A percentile compares a stretch with the other conserved stretches of the same genome.
Conservation (phyloP, 306 rosid genomes). For the Hippophae tibetana region DNA sequence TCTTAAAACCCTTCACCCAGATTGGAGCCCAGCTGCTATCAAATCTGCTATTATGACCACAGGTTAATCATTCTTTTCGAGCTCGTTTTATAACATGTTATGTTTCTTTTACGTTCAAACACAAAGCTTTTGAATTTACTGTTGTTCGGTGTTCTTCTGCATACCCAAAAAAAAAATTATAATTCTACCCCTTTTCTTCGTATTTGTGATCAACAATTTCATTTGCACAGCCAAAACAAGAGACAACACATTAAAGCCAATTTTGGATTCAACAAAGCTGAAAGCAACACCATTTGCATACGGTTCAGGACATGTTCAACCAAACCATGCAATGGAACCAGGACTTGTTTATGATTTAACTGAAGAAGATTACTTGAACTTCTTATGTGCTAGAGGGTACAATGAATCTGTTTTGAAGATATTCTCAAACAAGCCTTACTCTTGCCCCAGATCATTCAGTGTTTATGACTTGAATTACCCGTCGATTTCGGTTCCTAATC, state of each 20-base stretch:
- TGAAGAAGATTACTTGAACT: constrained; percentile 37
- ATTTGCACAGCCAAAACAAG: constrained; percentile 25
- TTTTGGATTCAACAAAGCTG: constrained; percentile 1
- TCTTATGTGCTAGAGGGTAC: constrained; percentile 49
- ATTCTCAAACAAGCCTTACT: constrained; percentile 17
- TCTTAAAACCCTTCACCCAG: constrained; percentile 39
- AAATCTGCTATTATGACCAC: constrained; percentile 65
- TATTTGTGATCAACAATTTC: background rate
- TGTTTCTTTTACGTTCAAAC: no score
- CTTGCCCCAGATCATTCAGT: constrained; percentile 30
- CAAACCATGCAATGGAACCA: constrained; percentile 46
- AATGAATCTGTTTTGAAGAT: constrained; percentile 6
- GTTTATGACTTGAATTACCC: constrained; percentile 54
- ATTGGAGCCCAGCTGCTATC: constrained; percentile 59
- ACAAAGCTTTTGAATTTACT: no score
- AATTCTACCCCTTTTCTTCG: no score
- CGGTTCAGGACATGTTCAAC: constrained; percentile 49
- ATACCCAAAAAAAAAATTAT: no score
- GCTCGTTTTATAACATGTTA: background rate
- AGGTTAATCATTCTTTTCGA: constrained; percentile 15
- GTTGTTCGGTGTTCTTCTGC: no score
- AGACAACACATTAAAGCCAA: constrained; percentile 12
- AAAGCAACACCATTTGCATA: constrained; percentile 41
- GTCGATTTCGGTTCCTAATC: constrained; percentile 27
- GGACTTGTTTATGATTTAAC: constrained; percentile 52